Percentiles rank a stretch among this genome's conserved stretches.
Conservation (phyloP, 1,284 basidiomycete species). For the Marasmius sp. region DNA sequence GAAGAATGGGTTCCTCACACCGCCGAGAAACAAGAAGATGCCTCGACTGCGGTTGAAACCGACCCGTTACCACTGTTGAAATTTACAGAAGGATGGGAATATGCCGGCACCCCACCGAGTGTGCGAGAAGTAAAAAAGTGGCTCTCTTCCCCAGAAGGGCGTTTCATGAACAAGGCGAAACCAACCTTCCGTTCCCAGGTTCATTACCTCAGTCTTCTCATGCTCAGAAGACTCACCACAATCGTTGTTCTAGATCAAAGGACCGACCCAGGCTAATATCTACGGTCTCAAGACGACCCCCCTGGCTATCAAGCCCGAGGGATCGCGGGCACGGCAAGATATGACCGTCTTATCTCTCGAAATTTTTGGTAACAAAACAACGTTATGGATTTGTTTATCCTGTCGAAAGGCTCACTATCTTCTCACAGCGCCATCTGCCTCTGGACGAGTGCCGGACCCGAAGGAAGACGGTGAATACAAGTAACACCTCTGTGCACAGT, state of each 20-base stretch:
- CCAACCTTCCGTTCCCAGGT: conserved; percentile 55
- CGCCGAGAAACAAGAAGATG: not conserved
- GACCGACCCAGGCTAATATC: conserved; percentile 72
- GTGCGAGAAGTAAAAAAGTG: conserved; percentile 51
- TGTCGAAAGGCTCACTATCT: conserved; percentile 1
- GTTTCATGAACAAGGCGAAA: conserved; percentile 11
- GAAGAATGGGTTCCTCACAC: conserved; percentile 48
- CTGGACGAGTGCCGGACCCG: conserved; percentile 68
- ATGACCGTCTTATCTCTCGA: conserved; percentile 87
- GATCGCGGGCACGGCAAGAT: conserved; percentile 62
- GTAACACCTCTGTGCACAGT: not conserved
- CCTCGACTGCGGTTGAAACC: conserved; percentile 1
- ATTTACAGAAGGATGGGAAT: conserved; percentile 70
- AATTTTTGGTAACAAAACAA: conserved; percentile 64
- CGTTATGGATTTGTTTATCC: not conserved
- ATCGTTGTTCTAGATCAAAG: conserved; percentile 58
- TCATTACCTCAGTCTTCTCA: not conserved
- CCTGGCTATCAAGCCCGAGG: conserved; percentile 31
- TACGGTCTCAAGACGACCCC: conserved; percentile 68
- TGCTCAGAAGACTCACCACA: not conserved
- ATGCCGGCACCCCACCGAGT: conserved; percentile 65
- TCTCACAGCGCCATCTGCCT: conserved; percentile 61
- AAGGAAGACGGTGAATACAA: conserved; percentile 48
- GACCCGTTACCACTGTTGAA: not conserved
- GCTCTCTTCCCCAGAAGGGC: conserved; percentile 35